Evolutionary conservation across 225 moss, liverwort and hornwort genomes (phyloP).

Genomic region (Pseudisothecium myosuroides): DNA sequence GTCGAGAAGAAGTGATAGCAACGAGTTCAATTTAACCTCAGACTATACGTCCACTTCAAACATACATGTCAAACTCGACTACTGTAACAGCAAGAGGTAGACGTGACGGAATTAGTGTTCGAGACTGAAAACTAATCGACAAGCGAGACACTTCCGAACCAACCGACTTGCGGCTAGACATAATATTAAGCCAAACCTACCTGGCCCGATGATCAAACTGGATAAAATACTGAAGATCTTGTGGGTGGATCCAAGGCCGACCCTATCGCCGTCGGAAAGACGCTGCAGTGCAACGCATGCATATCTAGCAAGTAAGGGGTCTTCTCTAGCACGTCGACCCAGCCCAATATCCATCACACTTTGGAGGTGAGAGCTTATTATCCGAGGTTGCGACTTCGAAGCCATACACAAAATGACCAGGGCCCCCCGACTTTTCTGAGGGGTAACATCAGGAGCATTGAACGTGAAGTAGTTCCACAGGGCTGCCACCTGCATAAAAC

Average conservation of each 20-base stretch:
- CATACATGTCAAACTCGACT: not conserved
- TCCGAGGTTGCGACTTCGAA: constrained; percentile 71
- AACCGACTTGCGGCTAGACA: not conserved
- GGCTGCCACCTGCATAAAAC: constrained; percentile 66
- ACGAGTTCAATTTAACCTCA: not conserved
- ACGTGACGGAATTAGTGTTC: not conserved
- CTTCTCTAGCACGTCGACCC: constrained; percentile 90
- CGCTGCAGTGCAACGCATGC: constrained; percentile 92
- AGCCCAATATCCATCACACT: constrained; percentile 93
- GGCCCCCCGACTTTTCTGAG: constrained; percentile 84
- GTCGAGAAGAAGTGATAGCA: not conserved
- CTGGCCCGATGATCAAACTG: constrained; percentile 60
- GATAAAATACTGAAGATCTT: constrained; percentile 76
- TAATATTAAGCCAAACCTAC: constrained; percentile 5
- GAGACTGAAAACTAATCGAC: not conserved
- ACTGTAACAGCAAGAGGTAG: not conserved
- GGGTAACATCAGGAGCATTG: constrained; percentile 62
- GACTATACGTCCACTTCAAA: not conserved
- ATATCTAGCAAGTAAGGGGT: constrained; percentile 83
- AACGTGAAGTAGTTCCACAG: constrained; percentile 94
- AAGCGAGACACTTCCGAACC: not conserved
- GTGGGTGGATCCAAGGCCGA: constrained; percentile 51
- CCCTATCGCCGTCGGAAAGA: constrained; percentile 58
- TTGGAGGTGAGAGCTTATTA: constrained; percentile 77
- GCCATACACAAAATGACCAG: constrained; percentile 86